Conservation (phyloP, 1,284 basidiomycete genomes). For the Termitomyces sp. region DNA sequence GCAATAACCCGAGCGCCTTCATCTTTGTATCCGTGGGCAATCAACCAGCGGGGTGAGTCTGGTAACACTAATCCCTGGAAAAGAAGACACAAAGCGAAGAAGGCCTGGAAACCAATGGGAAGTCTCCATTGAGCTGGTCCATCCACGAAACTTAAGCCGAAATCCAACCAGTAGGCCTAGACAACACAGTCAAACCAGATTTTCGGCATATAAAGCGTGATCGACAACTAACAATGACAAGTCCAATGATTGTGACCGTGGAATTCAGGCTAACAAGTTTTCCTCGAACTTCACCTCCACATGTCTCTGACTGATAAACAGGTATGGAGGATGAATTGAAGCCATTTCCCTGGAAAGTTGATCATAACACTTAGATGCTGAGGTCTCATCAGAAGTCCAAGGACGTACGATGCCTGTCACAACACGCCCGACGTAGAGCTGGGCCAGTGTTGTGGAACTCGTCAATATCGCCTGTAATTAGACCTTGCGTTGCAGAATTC, state of each 20-base stretch:
- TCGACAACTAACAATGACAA: conserved; percentile 33
- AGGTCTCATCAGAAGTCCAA: neutral
- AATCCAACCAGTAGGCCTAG: conserved; percentile 43
- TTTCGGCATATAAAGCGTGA: neutral
- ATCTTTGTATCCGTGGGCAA: conserved; percentile 34
- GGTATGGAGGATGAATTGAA: conserved; percentile 42
- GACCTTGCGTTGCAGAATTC: neutral
- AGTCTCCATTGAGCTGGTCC: conserved; percentile 38
- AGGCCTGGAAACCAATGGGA: conserved; percentile 41
- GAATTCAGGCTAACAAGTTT: conserved; percentile 43
- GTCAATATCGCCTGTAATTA: conserved; percentile 26
- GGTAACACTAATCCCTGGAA: conserved; percentile 34
- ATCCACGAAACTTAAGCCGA: conserved; percentile 35
- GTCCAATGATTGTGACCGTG: conserved; percentile 41
- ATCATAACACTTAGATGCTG: neutral
- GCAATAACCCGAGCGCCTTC: conserved; percentile 35
- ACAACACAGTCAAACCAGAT: neutral
- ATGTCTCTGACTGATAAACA: conserved; percentile 43
- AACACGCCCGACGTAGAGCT: conserved; percentile 48
- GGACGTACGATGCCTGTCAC: conserved; percentile 41
- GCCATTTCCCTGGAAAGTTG: conserved; percentile 36
- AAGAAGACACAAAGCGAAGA: conserved; percentile 36
- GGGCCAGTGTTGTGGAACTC: conserved; percentile 34
- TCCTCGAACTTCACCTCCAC: conserved; percentile 40
- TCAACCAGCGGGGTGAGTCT: conserved; percentile 40